Conservation (phyloP, 441 rosid genomes). For the Gossypium lobatum region DNA sequence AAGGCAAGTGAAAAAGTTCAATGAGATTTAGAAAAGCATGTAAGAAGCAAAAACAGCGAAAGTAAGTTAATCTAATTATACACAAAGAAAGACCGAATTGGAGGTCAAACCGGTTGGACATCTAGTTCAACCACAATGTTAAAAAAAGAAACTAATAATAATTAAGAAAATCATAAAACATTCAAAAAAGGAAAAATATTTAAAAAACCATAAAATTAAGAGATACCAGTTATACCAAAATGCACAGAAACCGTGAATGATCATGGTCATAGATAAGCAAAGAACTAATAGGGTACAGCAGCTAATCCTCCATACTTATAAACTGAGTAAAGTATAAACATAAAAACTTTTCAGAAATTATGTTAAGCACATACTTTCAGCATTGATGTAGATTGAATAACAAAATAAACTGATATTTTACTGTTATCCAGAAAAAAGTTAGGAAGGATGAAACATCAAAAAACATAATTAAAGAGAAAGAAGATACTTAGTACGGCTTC, state of each 20-base stretch:
- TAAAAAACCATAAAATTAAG: too few species aligned
- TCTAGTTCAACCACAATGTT: background rate
- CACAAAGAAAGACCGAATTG: background rate
- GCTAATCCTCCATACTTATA: background rate
- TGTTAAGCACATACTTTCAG: background rate
- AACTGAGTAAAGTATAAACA: background rate
- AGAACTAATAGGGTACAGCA: background rate
- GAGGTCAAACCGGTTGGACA: background rate
- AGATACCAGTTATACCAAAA: too few species aligned
- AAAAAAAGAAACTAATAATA: too few species aligned
- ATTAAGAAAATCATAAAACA: too few species aligned
- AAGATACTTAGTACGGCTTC: slow-evolving; percentile 65
- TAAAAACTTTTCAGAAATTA: background rate
- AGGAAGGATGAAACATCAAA: background rate
- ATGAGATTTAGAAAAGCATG: background rate
- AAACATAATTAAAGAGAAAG: slow-evolving; percentile 13
- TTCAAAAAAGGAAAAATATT: too few species aligned
- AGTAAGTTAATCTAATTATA: background rate
- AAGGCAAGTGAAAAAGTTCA: background rate
- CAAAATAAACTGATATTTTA: background rate
- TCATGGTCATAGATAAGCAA: background rate
- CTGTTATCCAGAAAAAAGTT: background rate
- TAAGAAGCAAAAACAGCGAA: background rate
- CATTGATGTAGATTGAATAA: background rate
- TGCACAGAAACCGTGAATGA: too few species aligned